Percentiles rank a stretch among this genome's conserved stretches.
These are phyloP conservation scores for Fusarium sacchari DNA, from an alignment of 2,329 filamentous ascomycete genomes.

Conservation along the genomic window DNA sequence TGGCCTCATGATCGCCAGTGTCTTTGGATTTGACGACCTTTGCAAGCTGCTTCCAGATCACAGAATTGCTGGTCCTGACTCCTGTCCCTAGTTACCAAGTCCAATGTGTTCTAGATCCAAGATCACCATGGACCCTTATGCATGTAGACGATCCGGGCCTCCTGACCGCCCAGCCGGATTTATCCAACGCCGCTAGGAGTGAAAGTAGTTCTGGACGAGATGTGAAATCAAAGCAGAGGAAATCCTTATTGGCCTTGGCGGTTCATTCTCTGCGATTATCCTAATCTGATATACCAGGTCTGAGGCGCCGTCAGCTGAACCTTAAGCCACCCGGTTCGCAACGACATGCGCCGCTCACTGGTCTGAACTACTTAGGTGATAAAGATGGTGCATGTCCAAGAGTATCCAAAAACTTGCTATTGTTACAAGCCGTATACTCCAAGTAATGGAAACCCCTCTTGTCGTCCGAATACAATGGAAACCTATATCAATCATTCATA, in stretches of 20 bases:
- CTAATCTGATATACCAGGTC: background rate
- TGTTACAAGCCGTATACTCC: too few relatives aligned
- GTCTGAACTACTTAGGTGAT: background rate
- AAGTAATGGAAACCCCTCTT: background rate
- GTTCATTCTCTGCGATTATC: background rate
- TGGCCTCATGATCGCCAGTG: background rate
- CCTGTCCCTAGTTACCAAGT: background rate
- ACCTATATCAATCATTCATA: background rate
- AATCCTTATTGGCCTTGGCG: background rate
- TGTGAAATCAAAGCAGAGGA: background rate
- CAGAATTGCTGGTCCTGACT: background rate
- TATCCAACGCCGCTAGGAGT: slow-evolving; percentile 18
- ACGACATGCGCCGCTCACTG: background rate
- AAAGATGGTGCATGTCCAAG: too few relatives aligned
- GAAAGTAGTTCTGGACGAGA: background rate
- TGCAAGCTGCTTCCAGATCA: background rate
- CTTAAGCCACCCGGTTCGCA: background rate
- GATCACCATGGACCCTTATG: slow-evolving; percentile 17
- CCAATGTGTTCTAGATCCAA: background rate
- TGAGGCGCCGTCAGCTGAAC: background rate
- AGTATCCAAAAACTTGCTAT: background rate
- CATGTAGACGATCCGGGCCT: slow-evolving; percentile 28
- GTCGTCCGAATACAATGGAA: background rate
- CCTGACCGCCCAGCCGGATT: slow-evolving; percentile 38
- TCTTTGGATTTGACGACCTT: background rate